phyloP scores from a whole-genome alignment of 108 stramenopile species.

The Cyclotella distinguenda region DNA sequence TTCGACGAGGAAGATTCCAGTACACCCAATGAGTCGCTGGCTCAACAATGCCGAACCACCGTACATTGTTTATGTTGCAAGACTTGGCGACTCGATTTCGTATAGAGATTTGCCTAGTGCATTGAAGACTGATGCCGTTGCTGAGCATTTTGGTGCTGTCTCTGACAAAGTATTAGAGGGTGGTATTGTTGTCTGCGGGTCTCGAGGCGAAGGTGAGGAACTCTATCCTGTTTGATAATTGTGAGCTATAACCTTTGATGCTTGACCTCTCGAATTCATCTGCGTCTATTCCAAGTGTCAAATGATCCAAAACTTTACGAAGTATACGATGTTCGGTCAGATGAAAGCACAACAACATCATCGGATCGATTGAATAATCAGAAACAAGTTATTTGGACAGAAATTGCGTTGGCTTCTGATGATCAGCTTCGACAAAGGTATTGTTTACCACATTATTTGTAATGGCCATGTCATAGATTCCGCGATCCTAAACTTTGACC shows the following conservation, averaged over 20 bases:
- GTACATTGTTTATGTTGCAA: constrained; percentile 21
- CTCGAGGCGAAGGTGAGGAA: too few species aligned
- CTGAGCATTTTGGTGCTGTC: constrained; percentile 5
- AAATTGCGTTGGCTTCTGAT: constrained; percentile 23
- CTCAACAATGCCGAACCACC: constrained; percentile 16
- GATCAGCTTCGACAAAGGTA: constrained; percentile 82
- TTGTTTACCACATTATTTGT: too few species aligned
- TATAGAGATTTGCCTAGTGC: constrained; percentile 22
- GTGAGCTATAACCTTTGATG: too few species aligned
- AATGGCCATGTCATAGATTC: too few species aligned
- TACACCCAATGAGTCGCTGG: constrained; percentile 45
- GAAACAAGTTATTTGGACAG: constrained; percentile 44
- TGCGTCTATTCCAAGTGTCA: too few species aligned
- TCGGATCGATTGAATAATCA: constrained; percentile 21
- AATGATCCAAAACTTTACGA: constrained; percentile 48
- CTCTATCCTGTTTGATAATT: too few species aligned
- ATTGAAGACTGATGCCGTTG: constrained; percentile 8
- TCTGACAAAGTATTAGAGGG: background rate
- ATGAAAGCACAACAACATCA: constrained; percentile 4
- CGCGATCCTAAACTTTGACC: too few species aligned
- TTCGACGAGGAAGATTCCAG: constrained; percentile 37
- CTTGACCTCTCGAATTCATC: too few species aligned
- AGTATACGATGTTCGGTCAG: constrained; percentile 21
- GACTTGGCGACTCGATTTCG: constrained; percentile 23
- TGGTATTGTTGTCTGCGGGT: too few species aligned